Percentiles rank a stretch among this genome's conserved stretches.
Evolutionary conservation across 805 yeast genomes (phyloP).

Genomic region (Zygosaccharomyces kombuchaensis): DNA sequence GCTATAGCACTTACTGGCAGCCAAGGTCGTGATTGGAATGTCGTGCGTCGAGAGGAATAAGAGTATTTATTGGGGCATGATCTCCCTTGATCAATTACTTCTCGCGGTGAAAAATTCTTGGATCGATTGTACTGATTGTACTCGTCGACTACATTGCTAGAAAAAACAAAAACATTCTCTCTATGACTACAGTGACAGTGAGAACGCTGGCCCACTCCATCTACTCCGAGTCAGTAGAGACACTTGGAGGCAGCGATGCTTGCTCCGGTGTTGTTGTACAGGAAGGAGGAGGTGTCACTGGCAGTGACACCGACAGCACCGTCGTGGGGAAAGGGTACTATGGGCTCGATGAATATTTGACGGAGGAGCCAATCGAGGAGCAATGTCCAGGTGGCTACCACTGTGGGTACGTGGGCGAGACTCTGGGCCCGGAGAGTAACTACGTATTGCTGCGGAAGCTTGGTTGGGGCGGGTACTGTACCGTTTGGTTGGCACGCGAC

Average conservation of each 20-base stretch:
- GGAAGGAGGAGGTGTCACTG: constrained; percentile 2
- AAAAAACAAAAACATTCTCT: background rate
- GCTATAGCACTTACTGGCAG: background rate
- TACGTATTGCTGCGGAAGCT: constrained; percentile 51
- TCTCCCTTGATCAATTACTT: background rate
- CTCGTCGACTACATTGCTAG: background rate
- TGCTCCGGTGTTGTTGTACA: background rate
- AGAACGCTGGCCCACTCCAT: constrained; percentile 2
- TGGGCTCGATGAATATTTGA: background rate
- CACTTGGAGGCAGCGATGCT: background rate
- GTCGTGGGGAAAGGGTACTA: constrained; percentile 1
- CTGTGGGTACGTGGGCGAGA: constrained; percentile 54
- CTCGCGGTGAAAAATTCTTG: too few relatives aligned
- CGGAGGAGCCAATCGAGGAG: constrained; percentile 3
- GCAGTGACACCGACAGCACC: constrained; percentile 4
- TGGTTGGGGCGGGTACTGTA: constrained; percentile 71
- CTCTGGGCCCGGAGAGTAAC: constrained; percentile 42
- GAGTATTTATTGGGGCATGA: constrained; percentile 1
- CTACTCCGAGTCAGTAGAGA: constrained; percentile 2
- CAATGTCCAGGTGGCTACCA: constrained; percentile 57
- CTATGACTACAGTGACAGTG: constrained; percentile 3
- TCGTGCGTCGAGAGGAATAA: background rate
- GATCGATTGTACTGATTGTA: too few relatives aligned
- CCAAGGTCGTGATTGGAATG: background rate
- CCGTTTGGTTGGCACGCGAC: constrained; percentile 62